Evolutionary conservation across 2,329 filamentous ascomycete genomes (phyloP).

Genomic region (Fusarium sp.): DNA sequence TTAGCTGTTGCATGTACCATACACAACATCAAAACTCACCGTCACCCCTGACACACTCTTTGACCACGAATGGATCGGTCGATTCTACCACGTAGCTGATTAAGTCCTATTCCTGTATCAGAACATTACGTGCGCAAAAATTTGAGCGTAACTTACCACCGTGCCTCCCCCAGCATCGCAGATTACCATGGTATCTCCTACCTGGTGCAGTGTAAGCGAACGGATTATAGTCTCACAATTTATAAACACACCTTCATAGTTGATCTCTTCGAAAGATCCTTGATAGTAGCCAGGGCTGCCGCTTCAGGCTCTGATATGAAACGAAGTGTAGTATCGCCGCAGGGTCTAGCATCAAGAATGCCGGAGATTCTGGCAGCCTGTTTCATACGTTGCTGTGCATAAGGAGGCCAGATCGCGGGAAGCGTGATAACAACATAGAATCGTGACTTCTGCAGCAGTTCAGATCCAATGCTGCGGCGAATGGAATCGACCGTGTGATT

Average conservation of each 20-base stretch:
- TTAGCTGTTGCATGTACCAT: neutral
- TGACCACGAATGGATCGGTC: slow-evolving; percentile 44
- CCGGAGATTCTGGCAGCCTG: slow-evolving; percentile 51
- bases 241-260: slow-evolving; percentile 34
- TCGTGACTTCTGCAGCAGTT: slow-evolving; percentile 24
- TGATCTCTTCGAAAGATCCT: slow-evolving; percentile 42
- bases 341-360: slow-evolving; percentile 45
- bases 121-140: fast-evolving
- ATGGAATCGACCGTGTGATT: slow-evolving; percentile 46
- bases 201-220: neutral
- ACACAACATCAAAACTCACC: slow-evolving; percentile 37
- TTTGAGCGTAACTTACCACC: slow-evolving; percentile 40
- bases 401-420: slow-evolving; percentile 59
- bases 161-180: slow-evolving; percentile 55
- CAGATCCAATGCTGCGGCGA: slow-evolving; percentile 19
- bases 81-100: slow-evolving; percentile 53
- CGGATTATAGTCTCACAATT: fast-evolving
- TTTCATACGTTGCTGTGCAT: slow-evolving; percentile 53
- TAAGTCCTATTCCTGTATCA: slow-evolving; percentile 49
- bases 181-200: slow-evolving; percentile 47
- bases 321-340: slow-evolving; percentile 47
- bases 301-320: slow-evolving; percentile 61
- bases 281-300: slow-evolving; percentile 55
- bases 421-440: slow-evolving; percentile 57
- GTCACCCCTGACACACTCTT: slow-evolving; percentile 54